Percentiles rank a stretch among this genome's conserved stretches.
Evolutionary conservation across 192 early-diverging fungal species (phyloP).

Genomic region (Diversispora epigaea): DNA sequence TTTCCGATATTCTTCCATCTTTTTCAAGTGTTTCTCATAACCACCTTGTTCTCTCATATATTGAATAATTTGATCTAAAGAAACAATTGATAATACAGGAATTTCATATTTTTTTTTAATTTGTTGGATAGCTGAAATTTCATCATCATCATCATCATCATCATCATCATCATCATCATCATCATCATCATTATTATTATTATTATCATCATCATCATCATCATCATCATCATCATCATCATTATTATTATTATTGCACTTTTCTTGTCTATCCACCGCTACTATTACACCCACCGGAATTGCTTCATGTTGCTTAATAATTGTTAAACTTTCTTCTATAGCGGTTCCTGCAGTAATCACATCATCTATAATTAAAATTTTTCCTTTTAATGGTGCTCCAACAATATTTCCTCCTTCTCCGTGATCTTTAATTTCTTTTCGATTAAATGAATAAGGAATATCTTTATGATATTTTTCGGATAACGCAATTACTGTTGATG

Average conservation of each 20-base stretch:
- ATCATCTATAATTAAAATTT: slow-evolving; percentile 90
- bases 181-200: no score
- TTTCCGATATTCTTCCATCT: slow-evolving; percentile 79
- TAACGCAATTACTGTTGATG: slow-evolving; percentile 78
- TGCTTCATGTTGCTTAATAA: slow-evolving; percentile 76
- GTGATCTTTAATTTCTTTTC: slow-evolving; percentile 99
- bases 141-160: slow-evolving; percentile 47
- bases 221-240: no score
- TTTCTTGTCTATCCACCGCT: slow-evolving; percentile 92
- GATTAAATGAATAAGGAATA: slow-evolving; percentile 91
- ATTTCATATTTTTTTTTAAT: slow-evolving; percentile 78
- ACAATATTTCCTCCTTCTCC: slow-evolving; percentile 97
- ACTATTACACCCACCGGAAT: slow-evolving; percentile 82
- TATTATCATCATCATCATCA: no score
- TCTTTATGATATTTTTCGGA: slow-evolving; percentile 54
- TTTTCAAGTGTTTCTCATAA: slow-evolving; percentile 59
- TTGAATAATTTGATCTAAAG: slow-evolving; percentile 81
- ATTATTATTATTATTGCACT: no score
- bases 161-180: no score
- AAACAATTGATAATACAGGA: slow-evolving; percentile 85
- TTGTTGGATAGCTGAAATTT: slow-evolving; percentile 87
- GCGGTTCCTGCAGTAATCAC: slow-evolving; percentile 99
- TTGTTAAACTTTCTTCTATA: slow-evolving; percentile 85
- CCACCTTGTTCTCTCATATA: slow-evolving; percentile 75
- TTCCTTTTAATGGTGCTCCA: slow-evolving; percentile 75